Conservation (phyloP, 768 basidiomycete genomes). For the Crassisporium funariophilum region DNA sequence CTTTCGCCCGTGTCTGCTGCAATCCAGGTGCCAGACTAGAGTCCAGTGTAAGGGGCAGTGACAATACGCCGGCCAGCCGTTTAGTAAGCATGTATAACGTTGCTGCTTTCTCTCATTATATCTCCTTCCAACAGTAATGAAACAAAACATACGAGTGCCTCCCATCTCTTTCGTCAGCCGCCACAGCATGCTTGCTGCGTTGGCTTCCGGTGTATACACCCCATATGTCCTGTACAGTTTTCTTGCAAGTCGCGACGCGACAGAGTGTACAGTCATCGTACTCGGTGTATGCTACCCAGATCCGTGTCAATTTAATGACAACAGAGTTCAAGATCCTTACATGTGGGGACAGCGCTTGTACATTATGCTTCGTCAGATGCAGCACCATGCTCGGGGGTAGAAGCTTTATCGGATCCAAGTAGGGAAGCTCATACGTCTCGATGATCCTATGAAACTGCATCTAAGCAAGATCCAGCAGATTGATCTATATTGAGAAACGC, state of each 20-base stretch:
- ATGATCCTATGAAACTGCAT: conserved; percentile 53
- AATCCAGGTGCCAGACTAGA: conserved; percentile 50
- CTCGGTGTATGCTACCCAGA: conserved; percentile 71
- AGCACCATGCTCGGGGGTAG: conserved; percentile 61
- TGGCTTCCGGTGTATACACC: conserved; percentile 71
- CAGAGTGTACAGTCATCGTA: conserved; percentile 55
- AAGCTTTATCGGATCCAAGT: conserved; percentile 68
- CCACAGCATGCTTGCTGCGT: conserved; percentile 80
- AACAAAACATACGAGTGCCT: conserved; percentile 66
- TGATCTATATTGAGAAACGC: conserved; percentile 24
- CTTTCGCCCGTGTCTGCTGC: conserved; percentile 33
- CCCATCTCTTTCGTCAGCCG: conserved; percentile 65
- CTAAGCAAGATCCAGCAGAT: not conserved
- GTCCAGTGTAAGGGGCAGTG: conserved; percentile 63
- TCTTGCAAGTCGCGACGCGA: conserved; percentile 64
- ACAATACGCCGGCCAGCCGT: conserved; percentile 54
- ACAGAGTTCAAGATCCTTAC: conserved; percentile 43
- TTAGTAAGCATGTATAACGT: conserved; percentile 67
- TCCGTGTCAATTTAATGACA: no score
- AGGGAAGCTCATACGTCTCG: conserved; percentile 76
- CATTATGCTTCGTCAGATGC: conserved; percentile 75
- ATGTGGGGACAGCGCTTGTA: conserved; percentile 67
- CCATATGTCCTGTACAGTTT: conserved; percentile 54
- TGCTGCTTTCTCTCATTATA: conserved; percentile 42
- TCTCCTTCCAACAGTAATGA: conserved; percentile 3